Conservation (phyloP, 805 yeast genomes). For the Candida xyloterini region DNA sequence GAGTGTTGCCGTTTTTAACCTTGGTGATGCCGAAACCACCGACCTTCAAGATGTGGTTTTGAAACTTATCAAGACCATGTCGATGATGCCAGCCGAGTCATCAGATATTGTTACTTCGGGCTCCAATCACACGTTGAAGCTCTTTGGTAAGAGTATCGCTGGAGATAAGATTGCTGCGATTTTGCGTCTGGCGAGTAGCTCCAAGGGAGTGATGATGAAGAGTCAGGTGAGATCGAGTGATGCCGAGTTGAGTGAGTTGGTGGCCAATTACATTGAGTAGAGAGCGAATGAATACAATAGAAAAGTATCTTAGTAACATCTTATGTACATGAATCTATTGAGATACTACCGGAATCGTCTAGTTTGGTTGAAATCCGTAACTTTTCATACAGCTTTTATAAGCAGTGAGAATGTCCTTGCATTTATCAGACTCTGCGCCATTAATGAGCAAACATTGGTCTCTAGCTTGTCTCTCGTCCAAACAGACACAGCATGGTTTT, state of each 20-base stretch:
- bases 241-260: constrained; percentile 45
- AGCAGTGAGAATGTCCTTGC: constrained; percentile 63
- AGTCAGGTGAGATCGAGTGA: constrained; percentile 58
- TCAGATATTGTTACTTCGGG: constrained; percentile 60
- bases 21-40: constrained; percentile 41
- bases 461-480: constrained; percentile 54
- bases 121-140: constrained; percentile 67
- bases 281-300: constrained; percentile 1
- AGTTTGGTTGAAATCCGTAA: constrained; percentile 66
- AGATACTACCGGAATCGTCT: neutral
- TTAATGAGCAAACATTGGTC: constrained; percentile 83
- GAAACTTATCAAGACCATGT: constrained; percentile 49
- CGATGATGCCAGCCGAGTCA: constrained; percentile 72
- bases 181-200: constrained; percentile 48
- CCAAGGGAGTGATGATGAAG: constrained; percentile 50
- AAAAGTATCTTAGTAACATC: neutral
- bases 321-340: constrained; percentile 1
- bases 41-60: constrained; percentile 55
- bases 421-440: constrained; percentile 82
- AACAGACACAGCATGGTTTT: constrained; percentile 96
- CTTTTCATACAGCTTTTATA: constrained; percentile 92
- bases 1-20: constrained; percentile 62
- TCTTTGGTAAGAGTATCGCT: constrained; percentile 73
- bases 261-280: constrained; percentile 48
- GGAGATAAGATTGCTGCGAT: constrained; percentile 51